Conservation (phyloP, 352 stramenopile species). For the Pythium dissotocum region DNA sequence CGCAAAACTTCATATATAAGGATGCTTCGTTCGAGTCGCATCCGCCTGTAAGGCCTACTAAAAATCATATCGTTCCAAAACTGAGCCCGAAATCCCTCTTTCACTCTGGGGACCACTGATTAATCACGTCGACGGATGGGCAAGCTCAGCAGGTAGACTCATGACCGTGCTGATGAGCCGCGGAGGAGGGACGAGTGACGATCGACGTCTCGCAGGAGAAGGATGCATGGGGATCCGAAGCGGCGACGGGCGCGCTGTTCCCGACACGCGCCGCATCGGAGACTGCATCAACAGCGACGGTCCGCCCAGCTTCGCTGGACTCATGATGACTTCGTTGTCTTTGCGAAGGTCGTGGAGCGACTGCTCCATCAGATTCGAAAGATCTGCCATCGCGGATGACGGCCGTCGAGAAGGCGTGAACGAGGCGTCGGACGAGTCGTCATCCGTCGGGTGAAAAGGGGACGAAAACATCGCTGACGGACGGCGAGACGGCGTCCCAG, state of each 20-base stretch:
- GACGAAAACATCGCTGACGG: slow-evolving; percentile 43
- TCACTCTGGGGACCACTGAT: no score
- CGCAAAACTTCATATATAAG: background rate
- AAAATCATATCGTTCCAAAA: no score
- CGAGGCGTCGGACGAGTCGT: slow-evolving; percentile 58
- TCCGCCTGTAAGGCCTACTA: no score
- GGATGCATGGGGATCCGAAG: slow-evolving; percentile 30
- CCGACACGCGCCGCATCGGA: slow-evolving; percentile 20
- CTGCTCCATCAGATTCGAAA: slow-evolving; percentile 80
- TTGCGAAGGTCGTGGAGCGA: slow-evolving; percentile 67
- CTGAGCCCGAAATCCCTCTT: no score
- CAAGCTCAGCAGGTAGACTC: slow-evolving; percentile 1
- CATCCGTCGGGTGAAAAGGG: slow-evolving; percentile 58
- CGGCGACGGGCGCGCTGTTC: slow-evolving; percentile 11
- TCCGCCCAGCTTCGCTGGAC: slow-evolving; percentile 8
- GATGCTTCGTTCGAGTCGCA: background rate
- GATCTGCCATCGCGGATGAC: slow-evolving; percentile 70
- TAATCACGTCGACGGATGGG: background rate
- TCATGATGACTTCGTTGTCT: slow-evolving; percentile 31
- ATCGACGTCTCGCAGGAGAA: slow-evolving; percentile 18
- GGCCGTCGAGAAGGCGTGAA: slow-evolving; percentile 44
- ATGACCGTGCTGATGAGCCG: slow-evolving; percentile 28
- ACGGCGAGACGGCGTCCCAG: slow-evolving; percentile 39
- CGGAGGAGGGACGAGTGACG: slow-evolving; percentile 26
- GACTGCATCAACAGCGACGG: slow-evolving; percentile 23